Percentiles rank a stretch among this genome's conserved stretches.
These are phyloP conservation scores for Chrysopogon serrulatus DNA, from an alignment of 176 grass and related monocot genomes.

Conservation along the genomic window DNA sequence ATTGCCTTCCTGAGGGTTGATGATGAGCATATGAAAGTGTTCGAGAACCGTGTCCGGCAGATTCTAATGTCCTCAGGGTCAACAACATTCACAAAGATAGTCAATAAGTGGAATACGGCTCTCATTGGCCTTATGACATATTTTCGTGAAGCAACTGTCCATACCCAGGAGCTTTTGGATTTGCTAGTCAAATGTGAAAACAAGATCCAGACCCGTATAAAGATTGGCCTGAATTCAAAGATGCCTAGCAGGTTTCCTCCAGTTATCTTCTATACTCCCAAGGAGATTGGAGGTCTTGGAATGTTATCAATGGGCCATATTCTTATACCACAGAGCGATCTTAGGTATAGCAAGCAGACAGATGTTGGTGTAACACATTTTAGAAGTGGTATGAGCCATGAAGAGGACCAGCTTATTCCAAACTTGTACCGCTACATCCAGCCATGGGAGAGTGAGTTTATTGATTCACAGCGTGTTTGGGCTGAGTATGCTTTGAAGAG, in stretches of 20 bases:
- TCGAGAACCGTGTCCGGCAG: conserved; percentile 97
- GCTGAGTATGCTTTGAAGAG: conserved; percentile 99
- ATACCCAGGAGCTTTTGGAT: conserved; percentile 95
- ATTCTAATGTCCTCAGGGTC: conserved; percentile 99
- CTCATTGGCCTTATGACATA: conserved; percentile 99
- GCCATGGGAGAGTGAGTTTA: conserved; percentile 99
- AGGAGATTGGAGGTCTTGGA: conserved; percentile 96
- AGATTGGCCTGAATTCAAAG: conserved; percentile 96
- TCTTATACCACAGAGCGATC: conserved; percentile 93
- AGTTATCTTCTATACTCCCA: conserved; percentile 98
- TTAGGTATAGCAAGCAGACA: conserved; percentile 93
- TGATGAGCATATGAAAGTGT: conserved; percentile 99
- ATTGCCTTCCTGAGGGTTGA: conserved; percentile 97
- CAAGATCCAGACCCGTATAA: conserved; percentile 99
- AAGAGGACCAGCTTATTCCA: conserved; percentile 96
- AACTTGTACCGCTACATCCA: conserved; percentile 98
- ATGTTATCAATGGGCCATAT: conserved; percentile 99
- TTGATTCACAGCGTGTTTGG: conserved; percentile 99
- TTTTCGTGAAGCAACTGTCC: conserved; percentile 97
- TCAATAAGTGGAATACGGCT: conserved; percentile 99
- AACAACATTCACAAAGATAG: conserved; percentile 98
- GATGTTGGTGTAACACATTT: conserved; percentile 99
- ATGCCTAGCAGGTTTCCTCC: conserved; percentile 99
- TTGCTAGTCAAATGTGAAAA: conserved; percentile 99
- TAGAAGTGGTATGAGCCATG: conserved; percentile 98